These are phyloP conservation scores for Mycena rosella DNA, from an alignment of 768 basidiomycete genomes.

Conservation along the genomic window DNA sequence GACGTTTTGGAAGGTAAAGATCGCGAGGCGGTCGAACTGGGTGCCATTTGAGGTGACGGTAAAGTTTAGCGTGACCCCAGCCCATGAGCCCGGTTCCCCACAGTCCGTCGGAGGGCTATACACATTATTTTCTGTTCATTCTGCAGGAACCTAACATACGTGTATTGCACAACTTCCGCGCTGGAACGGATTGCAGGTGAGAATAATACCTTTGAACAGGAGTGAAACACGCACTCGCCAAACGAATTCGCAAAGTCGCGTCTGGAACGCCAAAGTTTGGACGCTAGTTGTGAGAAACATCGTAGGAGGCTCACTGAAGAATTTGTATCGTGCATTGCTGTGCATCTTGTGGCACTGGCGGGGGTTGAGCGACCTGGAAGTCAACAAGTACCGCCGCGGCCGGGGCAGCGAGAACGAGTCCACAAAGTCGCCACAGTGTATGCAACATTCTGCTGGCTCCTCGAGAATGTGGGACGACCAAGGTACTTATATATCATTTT, in stretches of 20 bases:
- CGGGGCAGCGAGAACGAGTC: slow-evolving; percentile 46
- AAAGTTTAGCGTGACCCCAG: slow-evolving; percentile 80
- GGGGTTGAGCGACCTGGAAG: slow-evolving; percentile 83
- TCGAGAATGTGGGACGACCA: neutral
- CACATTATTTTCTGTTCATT: neutral
- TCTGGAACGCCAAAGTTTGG: slow-evolving; percentile 48
- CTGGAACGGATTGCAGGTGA: slow-evolving; percentile 46
- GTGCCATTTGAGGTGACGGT: slow-evolving; percentile 85
- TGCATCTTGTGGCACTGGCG: slow-evolving; percentile 70
- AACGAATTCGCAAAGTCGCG: slow-evolving; percentile 82
- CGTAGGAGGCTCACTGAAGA: slow-evolving; percentile 61
- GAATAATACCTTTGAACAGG: neutral
- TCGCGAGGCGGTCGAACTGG: slow-evolving; percentile 78
- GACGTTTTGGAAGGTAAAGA: slow-evolving; percentile 82
- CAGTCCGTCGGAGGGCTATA: slow-evolving; percentile 79
- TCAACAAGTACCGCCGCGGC: slow-evolving; percentile 59
- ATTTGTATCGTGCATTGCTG: slow-evolving; percentile 76
- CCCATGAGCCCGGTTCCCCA: slow-evolving; percentile 78
- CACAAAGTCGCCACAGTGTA: slow-evolving; percentile 29
- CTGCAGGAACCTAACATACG: slow-evolving; percentile 51
- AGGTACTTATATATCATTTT: slow-evolving; percentile 10
- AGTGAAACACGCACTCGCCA: slow-evolving; percentile 61
- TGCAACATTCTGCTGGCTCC: slow-evolving; percentile 13
- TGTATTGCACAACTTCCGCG: slow-evolving; percentile 72
- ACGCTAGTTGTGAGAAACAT: neutral